Evolutionary conservation across 2,329 filamentous ascomycete genomes (phyloP).

Genomic region (Fusarium bulbicola): DNA sequence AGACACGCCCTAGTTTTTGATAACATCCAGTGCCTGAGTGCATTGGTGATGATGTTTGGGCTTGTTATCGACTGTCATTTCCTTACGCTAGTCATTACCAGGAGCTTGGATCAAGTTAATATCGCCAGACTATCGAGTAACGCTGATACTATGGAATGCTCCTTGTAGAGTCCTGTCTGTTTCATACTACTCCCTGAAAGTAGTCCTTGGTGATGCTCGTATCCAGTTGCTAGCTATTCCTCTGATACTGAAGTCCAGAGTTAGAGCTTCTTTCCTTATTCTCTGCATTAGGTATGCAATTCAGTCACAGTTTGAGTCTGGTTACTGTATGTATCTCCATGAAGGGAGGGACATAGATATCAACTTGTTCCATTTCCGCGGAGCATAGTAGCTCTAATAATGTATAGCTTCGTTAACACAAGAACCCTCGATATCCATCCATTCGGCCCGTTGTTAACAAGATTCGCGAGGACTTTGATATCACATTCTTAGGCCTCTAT

Average conservation of each 20-base stretch:
- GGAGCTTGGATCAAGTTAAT: background rate
- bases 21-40: background rate
- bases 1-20: background rate
- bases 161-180: no score
- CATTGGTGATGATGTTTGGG: background rate
- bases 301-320: fast-evolving
- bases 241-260: background rate
- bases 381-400: no score
- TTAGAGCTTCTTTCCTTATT: background rate
- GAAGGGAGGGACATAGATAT: background rate
- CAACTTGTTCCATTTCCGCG: background rate
- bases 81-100: background rate
- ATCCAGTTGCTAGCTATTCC: fast-evolving
- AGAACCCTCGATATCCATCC: background rate
- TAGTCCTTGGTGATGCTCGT: background rate
- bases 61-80: background rate
- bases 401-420: background rate
- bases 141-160: background rate
- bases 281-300: background rate
- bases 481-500: no score
- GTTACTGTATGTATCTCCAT: fast-evolving
- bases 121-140: background rate
- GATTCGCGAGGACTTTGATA: background rate
- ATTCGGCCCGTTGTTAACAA: background rate
- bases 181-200: background rate